A percentile compares a stretch with the other conserved stretches of the same genome.
These are phyloP conservation scores for Penicillium oxalicum DNA, from an alignment of 2,329 filamentous ascomycete genomes.

Conservation along the genomic window DNA sequence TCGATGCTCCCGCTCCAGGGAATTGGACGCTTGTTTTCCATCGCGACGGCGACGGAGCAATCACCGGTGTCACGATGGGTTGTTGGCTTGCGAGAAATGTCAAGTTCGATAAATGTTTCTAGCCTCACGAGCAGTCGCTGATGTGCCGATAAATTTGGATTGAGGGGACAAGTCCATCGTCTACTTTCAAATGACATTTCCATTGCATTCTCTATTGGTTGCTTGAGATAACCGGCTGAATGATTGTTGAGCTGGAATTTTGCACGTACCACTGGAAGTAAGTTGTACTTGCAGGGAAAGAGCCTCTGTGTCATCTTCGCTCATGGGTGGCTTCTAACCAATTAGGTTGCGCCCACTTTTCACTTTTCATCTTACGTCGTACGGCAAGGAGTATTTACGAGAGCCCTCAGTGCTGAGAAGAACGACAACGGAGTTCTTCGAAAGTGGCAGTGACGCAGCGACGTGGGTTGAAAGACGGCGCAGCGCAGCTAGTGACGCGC, in stretches of 20 bases:
- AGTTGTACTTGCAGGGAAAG: no score
- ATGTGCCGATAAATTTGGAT: neutral
- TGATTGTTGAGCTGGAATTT: no score
- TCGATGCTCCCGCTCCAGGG: neutral
- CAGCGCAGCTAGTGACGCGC: slow-evolving; percentile 51
- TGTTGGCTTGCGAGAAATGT: neutral
- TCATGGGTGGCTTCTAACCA: no score
- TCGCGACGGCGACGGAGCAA: neutral
- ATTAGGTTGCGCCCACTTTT: no score
- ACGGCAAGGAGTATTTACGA: slow-evolving; percentile 48
- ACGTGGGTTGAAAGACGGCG: slow-evolving; percentile 38
- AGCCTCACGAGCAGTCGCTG: neutral
- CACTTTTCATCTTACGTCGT: slow-evolving; percentile 37
- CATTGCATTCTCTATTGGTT: no score
- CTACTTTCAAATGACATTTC: no score
- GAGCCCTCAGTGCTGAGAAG: slow-evolving; percentile 62
- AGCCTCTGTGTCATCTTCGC: no score
- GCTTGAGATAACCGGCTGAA: no score
- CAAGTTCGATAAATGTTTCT: neutral
- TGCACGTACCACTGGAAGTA: no score
- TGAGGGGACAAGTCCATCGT: slow-evolving; percentile 4
- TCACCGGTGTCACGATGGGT: neutral
- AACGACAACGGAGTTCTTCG: slow-evolving; percentile 53
- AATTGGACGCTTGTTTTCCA: neutral
- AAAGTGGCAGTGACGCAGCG: slow-evolving; percentile 31